Evolutionary conservation across 345 rosid genomes (phyloP).

Genomic region (Camelina laxa): DNA sequence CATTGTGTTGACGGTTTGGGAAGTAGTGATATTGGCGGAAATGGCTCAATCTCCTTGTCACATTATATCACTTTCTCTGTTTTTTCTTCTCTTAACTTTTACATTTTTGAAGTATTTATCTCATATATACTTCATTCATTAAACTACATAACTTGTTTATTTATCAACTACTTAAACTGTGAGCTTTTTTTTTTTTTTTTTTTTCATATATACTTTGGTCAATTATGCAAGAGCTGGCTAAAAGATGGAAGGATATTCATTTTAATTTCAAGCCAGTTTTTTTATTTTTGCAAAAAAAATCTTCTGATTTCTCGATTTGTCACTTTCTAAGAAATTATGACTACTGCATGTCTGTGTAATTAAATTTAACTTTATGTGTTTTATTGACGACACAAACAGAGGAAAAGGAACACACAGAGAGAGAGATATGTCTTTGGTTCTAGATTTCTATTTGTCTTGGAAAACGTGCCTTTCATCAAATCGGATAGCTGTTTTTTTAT

Average conservation of each 20-base stretch:
- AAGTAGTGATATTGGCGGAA: conserved; percentile 43
- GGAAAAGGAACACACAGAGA: background rate
- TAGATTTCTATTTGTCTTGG: background rate
- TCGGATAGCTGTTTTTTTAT: background rate
- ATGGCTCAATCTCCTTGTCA: conserved; percentile 43
- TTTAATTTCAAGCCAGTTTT: background rate
- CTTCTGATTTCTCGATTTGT: conserved; percentile 6
- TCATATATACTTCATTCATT: background rate
- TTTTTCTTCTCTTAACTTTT: background rate
- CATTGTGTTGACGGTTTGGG: conserved; percentile 24
- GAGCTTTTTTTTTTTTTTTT: too few relatives aligned
- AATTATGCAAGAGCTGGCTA: conserved; percentile 8
- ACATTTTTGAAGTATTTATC: conserved; percentile 6
- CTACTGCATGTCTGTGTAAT: background rate
- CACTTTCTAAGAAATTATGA: conserved; percentile 6
- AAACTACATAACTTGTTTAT: background rate
- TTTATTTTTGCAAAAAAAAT: background rate
- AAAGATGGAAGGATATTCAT: conserved; percentile 3
- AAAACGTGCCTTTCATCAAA: conserved; percentile 21
- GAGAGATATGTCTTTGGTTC: background rate
- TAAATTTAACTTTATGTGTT: background rate
- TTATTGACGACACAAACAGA: background rate
- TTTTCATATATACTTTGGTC: background rate
- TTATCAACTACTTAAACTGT: background rate
- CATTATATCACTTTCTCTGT: conserved; percentile 13